Base-by-base conservation (phyloP, 805 yeast species). In the Osmozyma mogii region DNA sequence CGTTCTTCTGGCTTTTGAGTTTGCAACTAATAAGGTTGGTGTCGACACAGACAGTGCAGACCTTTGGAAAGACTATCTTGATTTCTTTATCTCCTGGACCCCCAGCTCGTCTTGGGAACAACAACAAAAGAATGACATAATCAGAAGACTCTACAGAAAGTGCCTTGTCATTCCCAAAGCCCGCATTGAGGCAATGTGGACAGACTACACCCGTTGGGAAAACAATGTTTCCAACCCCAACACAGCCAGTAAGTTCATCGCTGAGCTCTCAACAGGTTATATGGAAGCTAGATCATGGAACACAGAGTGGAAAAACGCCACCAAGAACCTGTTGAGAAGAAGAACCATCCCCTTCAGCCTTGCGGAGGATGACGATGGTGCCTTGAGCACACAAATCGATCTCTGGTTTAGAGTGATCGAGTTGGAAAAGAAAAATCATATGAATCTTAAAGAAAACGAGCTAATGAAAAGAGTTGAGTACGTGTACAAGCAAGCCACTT, bases 51-150 rank as follows among this genome's bases (percentile, higher is more conserved):
- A 70, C 20, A 71, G 88, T 12, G 78, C 81, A 18, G 62, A 63
- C 2, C 56, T 92, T 24, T 89, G 96, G 95, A 64, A 68, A 27
- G 92, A 83, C 43, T 92, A 84, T 49, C 50, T 92, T n/a, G 77
- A 70, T 7, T 87, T 85, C 45, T 66, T 87, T 37, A 78, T 75
- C 40, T 61, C 71, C 19, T 83, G 92, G 89, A 75, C 75, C 28
- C 88, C 95, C 3, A 67, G 74, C 11, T 75, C 78, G 20, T 73
- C 78, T 25, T 84, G 89, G 81, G 97, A 89, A 49, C 79, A 75
- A 39, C 87, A 82, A 49, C 88, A 82, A 43, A 79, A 83, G 40
- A 68, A 72, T 45, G 95, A 84, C 45, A 61, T 78, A 45, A 71
- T 82, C 27, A 68, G 97, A 44, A 77, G 75, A 38, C 67, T 81